Evolutionary conservation across 176 grass and related monocot genomes (phyloP), one percentile per base, ranked within the genome.

Genomic region (Aegilops bicornis): DNA sequence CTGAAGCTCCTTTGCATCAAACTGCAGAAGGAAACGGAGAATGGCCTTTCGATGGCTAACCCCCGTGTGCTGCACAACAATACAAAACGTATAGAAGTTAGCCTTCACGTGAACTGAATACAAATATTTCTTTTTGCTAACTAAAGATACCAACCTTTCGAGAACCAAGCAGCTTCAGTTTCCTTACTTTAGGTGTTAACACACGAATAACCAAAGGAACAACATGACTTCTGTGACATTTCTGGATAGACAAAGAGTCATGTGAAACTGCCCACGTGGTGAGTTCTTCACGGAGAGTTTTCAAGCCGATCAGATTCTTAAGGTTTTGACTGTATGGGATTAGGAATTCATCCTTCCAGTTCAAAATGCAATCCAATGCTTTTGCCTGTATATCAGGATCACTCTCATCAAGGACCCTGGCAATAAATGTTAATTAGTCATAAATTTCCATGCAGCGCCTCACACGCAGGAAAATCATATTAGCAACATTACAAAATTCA

Each of bases 191-290:
- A 32, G 93, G 93, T 71, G 96, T 82, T 75, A 98, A 86, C 29
- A 98, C 65, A 50, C 93, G 88, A 61, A 98, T 92, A 87, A 98
- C 63, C 75, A 98, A 61, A 84, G 96, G 93, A 83, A 98, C 85
- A 62, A 95, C 70, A 80, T 19, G 56, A 76, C 74, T 64, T 90
- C 93, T 98, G 72, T 95, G 93, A 15, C 87, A 90, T 88, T 92
- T 88, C 85, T 92, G 88, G 77, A 98, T 95, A 52, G 75, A 89
- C 13, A 82, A 32, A 16, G 88, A 91, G 29, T 95, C 96, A 84
- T 77, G 69, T 76, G 96, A 98, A 92, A 98, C 86, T 76, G 91
- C 39, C 96, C 96, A 98, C 74, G 91, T 95, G 59, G 96, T 93
- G 74, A 98, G 88, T 84, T 95, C 96, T 89, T 98, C 93, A 66